A percentile compares a stretch with the other conserved stretches of the same genome.
phyloP scores from a whole-genome alignment of 1,139 yeast species.

The Diutina neorugosa region DNA sequence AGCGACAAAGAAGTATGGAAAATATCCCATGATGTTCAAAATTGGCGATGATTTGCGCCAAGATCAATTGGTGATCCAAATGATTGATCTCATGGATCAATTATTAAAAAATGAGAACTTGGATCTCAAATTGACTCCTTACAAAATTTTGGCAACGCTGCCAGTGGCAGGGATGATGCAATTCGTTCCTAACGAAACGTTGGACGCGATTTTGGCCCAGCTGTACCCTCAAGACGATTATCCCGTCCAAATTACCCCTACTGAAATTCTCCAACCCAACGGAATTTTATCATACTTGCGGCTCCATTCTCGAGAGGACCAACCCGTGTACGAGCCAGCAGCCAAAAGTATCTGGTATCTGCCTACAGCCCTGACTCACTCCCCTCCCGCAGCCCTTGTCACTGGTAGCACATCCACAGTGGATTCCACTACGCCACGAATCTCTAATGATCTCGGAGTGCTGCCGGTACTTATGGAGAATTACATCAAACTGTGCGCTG shows the following conservation, averaged over 20 bases:
- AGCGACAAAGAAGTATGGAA: slow-evolving; percentile 26
- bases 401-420: neutral
- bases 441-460: slow-evolving; percentile 56
- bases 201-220: slow-evolving; percentile 61
- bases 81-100: slow-evolving; percentile 84
- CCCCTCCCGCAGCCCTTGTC: slow-evolving; percentile 11
- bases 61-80: slow-evolving; percentile 91
- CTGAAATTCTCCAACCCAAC: slow-evolving; percentile 14
- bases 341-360: slow-evolving; percentile 4
- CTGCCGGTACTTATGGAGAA: slow-evolving; percentile 76
- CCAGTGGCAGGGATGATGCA: slow-evolving; percentile 87
- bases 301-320: slow-evolving; percentile 32
- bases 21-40: slow-evolving; percentile 81
- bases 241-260: neutral
- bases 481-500: slow-evolving; percentile 92
- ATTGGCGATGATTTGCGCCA: slow-evolving; percentile 94
- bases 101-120: slow-evolving; percentile 80
- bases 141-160: slow-evolving; percentile 82
- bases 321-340: slow-evolving; percentile 13
- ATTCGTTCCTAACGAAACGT: slow-evolving; percentile 82
- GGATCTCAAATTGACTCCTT: slow-evolving; percentile 80
- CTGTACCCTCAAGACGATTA: slow-evolving; percentile 22
- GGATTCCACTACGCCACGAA: slow-evolving; percentile 9
- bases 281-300: slow-evolving; percentile 65
- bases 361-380: slow-evolving; percentile 5